Base-by-base conservation (phyloP, 352 stramenopile genomes). In the Blastocystis hominis region DNA sequence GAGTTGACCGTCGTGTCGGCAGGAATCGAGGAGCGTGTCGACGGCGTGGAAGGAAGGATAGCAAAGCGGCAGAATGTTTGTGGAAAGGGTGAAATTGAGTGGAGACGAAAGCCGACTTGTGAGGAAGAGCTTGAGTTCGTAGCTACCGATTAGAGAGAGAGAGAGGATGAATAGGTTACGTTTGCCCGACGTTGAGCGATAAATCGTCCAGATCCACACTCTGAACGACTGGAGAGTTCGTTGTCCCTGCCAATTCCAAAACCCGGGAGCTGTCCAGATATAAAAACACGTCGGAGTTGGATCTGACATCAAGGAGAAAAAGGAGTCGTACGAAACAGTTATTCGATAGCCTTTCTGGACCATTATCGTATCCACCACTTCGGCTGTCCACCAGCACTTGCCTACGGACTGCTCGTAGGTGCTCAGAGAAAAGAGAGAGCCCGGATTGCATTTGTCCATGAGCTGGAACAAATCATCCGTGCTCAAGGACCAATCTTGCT, bases 301-400 rank as follows among this genome's bases (percentile, higher is more conserved):
- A 42, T 34, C 72, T 84, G 62, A 5, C 10, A 17, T 69, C 9
- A 68, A 50, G 10, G 17, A 38, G 56, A 30, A 4, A 36, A 6
- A 10, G 2, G 15, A 46, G 15, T 38, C 1, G 9, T 54, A 84
- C 72, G 50, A 44, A 36, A 84, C 53, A 55, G 47, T 46, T 13
- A 84, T n/a, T 20, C 46, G 20, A 24, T 84, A 34, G 40, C 68
- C 44, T 9, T 64, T n/a, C 30, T 10, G 38, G 46, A 68, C 34
- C 34, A 61, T 42, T 3, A 84, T 42, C 20, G 36, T 68, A 7
- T 84, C 72, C 38, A 15, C 42, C 4, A 84, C 30, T 9, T 59
- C 72, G 13, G 72, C 72, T 2, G 72, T 84, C 72, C 72, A 84
- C 72, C 72, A 84, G n/a, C 42, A 15, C 50, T 84, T 84, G 24